Percentiles rank a stretch among this genome's conserved stretches.
phyloP scores from a whole-genome alignment of 2,329 filamentous ascomycete genomes.

The Trichophyton schoenleinii region DNA sequence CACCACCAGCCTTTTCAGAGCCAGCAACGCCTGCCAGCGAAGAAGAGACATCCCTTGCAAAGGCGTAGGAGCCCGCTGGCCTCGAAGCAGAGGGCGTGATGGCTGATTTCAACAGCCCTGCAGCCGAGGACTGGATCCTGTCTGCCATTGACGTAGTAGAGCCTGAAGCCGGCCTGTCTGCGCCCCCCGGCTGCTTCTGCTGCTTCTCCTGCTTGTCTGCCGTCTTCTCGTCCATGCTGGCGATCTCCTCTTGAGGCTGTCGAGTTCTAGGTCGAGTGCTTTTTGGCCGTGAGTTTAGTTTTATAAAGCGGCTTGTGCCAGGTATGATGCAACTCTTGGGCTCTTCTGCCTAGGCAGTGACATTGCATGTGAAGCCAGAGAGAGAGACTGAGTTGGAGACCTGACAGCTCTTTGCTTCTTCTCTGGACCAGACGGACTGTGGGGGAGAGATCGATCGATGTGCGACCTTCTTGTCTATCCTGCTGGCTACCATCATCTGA shows the following conservation, averaged over 20 bases:
- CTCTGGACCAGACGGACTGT: no score
- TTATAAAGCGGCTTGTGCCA: neutral
- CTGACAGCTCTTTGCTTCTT: no score
- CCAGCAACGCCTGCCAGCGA: constrained; percentile 5
- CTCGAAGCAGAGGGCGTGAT: constrained; percentile 3
- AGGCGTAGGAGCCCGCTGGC: constrained; percentile 1
- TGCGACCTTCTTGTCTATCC: no score
- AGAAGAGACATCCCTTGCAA: constrained; percentile 6
- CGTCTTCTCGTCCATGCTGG: neutral
- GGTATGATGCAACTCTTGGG: no score
- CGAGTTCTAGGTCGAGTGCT: neutral
- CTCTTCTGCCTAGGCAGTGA: no score
- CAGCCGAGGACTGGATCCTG: constrained; percentile 11
- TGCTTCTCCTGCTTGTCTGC: neutral
- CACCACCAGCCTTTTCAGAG: constrained; percentile 2
- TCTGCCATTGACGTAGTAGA: neutral
- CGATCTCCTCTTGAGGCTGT: neutral
- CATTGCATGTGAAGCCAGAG: no score
- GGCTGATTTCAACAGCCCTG: constrained; percentile 12
- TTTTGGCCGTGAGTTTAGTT: neutral
- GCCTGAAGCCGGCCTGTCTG: neutral
- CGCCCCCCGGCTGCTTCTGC: neutral
- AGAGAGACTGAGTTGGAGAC: no score
- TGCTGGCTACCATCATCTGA: no score
- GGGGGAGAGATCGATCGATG: no score